Base-by-base conservation (phyloP, 352 stramenopile genomes). In the Globisporangium parvum region DNA sequence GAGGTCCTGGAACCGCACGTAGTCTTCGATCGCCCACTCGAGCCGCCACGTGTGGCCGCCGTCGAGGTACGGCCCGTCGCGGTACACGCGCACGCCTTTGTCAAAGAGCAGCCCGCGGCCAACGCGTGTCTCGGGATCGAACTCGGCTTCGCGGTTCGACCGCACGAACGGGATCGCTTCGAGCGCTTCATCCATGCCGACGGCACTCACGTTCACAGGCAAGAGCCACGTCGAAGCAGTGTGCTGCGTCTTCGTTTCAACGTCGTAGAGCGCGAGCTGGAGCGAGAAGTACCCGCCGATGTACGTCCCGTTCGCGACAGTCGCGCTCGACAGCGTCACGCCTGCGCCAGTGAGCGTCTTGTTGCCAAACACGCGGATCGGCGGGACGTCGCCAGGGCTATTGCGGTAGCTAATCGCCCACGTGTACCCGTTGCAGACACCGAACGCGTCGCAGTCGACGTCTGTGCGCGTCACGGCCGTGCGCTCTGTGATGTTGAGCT, bases 301-400 rank as follows among this genome's bases (percentile, higher is more conserved):
- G 51, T 88, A 92, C 26, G 81, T 92, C 8, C 81, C 81, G 28
- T 92, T 92, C 0, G 79, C 75, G 14, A 89, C 41, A 0, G 81
- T 90, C 8, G 49, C 55, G 0, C 70, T 51, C 0, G 54, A 52
- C 8, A 89, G 18, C 1, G 63, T 50, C 0, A 70, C 57, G 17
- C 66, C 71, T 46, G 58, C 53, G 2, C 65, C 66, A n/a, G 75
- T 75, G 2, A 76, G 47, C 1, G 66, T 62, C 0, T 56, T 54
- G 18, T 65, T 64, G 0, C 67, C 59, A 33, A 72, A 80, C 6
- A 86, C 74, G 23, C 56, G 40, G 6, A 92, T 80, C 2, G 76
- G 73, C 9, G 81, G 77, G 0, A 92, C 21, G 55, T 92, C 77
- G 0, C 81, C 81, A 0, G 77, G 62, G 14, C 79, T 92, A 26